phyloP scores from a whole-genome alignment of 2,329 filamentous ascomycete genomes.

The Exophiala calicioides region DNA sequence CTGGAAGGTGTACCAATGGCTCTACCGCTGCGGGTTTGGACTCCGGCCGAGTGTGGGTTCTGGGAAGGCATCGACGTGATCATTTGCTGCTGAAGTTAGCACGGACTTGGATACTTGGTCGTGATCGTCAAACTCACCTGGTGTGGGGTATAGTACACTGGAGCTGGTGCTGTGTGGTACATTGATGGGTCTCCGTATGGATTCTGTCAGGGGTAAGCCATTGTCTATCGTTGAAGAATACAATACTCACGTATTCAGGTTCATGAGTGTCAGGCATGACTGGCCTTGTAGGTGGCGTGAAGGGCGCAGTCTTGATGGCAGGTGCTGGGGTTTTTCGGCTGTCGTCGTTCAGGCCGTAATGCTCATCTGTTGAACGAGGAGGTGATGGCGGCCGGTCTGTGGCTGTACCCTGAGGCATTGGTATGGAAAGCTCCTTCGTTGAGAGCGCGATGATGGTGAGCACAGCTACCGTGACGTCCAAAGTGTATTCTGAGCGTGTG shows the following conservation, averaged over 20 bases:
- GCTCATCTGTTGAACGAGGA: conserved; percentile 28
- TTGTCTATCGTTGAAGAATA: not conserved
- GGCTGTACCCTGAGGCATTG: conserved; percentile 17
- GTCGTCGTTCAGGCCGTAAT: conserved; percentile 18
- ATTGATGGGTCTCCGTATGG: conserved; percentile 29
- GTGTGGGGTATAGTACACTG: conserved; percentile 24
- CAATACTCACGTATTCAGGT: conserved; percentile 27
- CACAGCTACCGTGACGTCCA: not conserved
- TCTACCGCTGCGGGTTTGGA: conserved; percentile 30
- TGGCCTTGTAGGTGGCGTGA: conserved; percentile 22
- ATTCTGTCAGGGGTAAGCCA: conserved; percentile 22
- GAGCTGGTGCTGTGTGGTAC: conserved; percentile 24
- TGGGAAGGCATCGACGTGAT: conserved; percentile 19
- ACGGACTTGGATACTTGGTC: not conserved
- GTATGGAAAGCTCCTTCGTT: conserved; percentile 3
- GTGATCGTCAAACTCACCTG: conserved; percentile 20
- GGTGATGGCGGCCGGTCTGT: conserved; percentile 26
- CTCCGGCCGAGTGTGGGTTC: conserved; percentile 19
- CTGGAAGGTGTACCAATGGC: conserved; percentile 28
- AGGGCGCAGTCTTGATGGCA: conserved; percentile 15
- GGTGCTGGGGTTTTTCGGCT: conserved; percentile 2
- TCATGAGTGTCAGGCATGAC: conserved; percentile 12
- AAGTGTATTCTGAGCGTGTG: no score
- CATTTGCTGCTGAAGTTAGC: conserved; percentile 22
- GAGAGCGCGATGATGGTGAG: not conserved